Base-by-base conservation (phyloP, 257 asterid species). In the Fraxinus cuspidata region DNA sequence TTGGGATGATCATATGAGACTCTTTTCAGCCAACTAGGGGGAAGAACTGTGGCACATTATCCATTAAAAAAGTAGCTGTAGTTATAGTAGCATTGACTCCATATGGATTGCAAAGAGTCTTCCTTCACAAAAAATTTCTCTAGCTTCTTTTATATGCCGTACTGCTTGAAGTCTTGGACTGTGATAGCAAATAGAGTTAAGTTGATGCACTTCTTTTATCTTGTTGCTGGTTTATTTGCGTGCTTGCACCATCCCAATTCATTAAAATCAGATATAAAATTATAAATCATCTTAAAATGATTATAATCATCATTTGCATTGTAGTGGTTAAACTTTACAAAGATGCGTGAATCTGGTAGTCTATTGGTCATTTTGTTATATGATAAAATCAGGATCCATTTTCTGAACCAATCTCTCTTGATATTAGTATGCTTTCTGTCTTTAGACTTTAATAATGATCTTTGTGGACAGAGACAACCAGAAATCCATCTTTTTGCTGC, bases 401-500 rank as follows among this genome's bases (percentile, higher is more conserved):
- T 23, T 18, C 15, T 58, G 67, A 21, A 58, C 67, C 27, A n/a
- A 23, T 58, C 0, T 58, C 67, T 23, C 67, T 47, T 63, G 38
- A 18, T 27, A 37, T 76, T 28, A 68, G 34, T 15, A 32, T 70
- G 66, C 58, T 84, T 67, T 65, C n/a, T 67, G 72, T 67, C 16
- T n/a, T 74, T 72, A 76, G 60, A 35, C 10, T 35, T 35, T 35
- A 6, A 35, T 13, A 34, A 28, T 85, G 71, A 63, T 73, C 42
- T 47, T 34, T 80, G 53, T 82, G 79, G 77, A 81, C 97, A 92
- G 98, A 90, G 97, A 85, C 97, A 88, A 81, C 99, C 98, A 28
- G 98, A 93, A 89, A 96, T 96, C 82, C 98, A 96, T 84, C 88
- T 93, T n/a, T 96, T 96, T 81, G 90, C 97, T 82, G 98, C 97